Conservation (phyloP, 306 rosid species). For the Inga laurina region DNA sequence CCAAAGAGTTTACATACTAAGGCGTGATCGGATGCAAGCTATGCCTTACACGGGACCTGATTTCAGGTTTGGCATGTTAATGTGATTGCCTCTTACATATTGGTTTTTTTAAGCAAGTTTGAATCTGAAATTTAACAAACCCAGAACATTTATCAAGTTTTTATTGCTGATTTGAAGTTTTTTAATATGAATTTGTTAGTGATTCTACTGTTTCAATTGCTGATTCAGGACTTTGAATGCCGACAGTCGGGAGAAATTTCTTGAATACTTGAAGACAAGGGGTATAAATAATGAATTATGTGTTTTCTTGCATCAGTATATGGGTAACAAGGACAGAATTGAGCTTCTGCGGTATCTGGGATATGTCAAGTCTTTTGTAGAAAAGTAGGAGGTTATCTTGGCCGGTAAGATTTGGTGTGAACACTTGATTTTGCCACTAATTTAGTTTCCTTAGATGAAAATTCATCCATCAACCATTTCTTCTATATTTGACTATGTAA, state of each 20-base stretch:
- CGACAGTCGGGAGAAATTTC: constrained; percentile 49
- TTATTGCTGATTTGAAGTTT: constrained; percentile 19
- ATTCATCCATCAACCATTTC: neutral
- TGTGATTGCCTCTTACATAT: neutral
- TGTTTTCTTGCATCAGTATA: constrained; percentile 67
- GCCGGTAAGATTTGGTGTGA: constrained; percentile 4
- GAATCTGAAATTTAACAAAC: neutral
- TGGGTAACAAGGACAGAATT: constrained; percentile 82
- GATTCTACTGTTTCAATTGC: constrained; percentile 21
- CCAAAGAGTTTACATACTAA: constrained; percentile 60
- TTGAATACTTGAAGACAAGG: constrained; percentile 59
- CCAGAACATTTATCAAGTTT: neutral
- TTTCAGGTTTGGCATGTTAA: constrained; percentile 52
- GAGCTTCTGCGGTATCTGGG: constrained; percentile 75
- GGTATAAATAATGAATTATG: constrained; percentile 72
- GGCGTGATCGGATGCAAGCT: constrained; percentile 39
- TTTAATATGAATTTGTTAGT: constrained; percentile 8
- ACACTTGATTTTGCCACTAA: neutral
- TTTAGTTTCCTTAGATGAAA: neutral
- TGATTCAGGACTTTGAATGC: constrained; percentile 59
- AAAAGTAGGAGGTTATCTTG: constrained; percentile 37
- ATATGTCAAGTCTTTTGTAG: constrained; percentile 58
- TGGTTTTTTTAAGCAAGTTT: constrained; percentile 5
- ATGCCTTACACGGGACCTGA: constrained; percentile 73
- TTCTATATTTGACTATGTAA: neutral